Conservation (phyloP, 2,329 filamentous ascomycete species). For the Apiospora rasikravindrae region DNA sequence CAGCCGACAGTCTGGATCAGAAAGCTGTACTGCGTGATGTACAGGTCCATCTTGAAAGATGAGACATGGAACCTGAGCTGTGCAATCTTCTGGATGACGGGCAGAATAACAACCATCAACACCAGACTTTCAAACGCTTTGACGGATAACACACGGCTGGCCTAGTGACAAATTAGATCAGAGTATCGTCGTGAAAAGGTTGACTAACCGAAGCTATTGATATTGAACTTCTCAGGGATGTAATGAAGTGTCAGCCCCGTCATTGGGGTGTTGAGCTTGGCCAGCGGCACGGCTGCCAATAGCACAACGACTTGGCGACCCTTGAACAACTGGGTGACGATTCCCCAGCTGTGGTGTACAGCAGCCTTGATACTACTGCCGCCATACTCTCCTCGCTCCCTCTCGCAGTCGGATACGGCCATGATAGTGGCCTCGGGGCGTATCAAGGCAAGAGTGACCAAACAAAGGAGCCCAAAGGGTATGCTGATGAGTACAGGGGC, state of each 20-base stretch:
- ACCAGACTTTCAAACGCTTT: slow-evolving; percentile 8
- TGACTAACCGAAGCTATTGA: not conserved
- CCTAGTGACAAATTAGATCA: not conserved
- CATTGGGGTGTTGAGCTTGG: slow-evolving; percentile 11
- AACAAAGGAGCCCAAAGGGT: not conserved
- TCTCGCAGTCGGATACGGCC: not conserved
- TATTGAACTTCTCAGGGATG: not conserved
- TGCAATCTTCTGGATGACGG: not conserved
- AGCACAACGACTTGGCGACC: not conserved
- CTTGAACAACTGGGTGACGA: not conserved
- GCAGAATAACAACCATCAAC: slow-evolving; percentile 12
- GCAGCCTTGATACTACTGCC: not conserved
- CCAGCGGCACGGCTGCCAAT: not conserved
- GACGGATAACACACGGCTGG: not conserved
- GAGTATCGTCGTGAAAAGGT: not conserved
- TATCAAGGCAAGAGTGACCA: not conserved
- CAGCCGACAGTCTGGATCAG: not conserved
- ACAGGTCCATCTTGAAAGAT: not conserved
- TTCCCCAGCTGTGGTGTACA: not conserved
- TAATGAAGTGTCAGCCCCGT: not conserved
- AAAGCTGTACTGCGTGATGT: slow-evolving; percentile 14
- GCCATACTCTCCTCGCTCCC: not conserved
- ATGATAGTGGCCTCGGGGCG: not conserved
- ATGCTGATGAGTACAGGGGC: not conserved
- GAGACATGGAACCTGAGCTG: not conserved